A percentile compares a stretch with the other conserved stretches of the same genome.
These are phyloP conservation scores for Zasmidium citrigriseum DNA, from an alignment of 2,329 filamentous ascomycete species.

Conservation along the genomic window DNA sequence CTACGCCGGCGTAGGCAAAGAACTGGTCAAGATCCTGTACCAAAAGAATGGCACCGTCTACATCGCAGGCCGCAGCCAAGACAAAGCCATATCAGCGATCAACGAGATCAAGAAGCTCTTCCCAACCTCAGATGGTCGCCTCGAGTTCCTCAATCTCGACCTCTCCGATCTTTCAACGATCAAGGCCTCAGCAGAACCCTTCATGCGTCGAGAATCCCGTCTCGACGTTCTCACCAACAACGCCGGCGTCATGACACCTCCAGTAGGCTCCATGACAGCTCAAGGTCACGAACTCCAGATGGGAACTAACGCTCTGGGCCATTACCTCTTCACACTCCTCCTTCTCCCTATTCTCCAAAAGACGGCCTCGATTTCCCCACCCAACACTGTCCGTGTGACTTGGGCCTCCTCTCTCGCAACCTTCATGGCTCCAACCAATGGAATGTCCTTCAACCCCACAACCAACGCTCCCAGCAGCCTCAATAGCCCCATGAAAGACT, in stretches of 20 bases:
- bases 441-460: constrained; percentile 48
- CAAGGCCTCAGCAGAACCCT: constrained; percentile 35
- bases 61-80: constrained; percentile 51
- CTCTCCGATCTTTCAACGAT: constrained; percentile 35
- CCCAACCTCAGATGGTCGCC: constrained; percentile 40
- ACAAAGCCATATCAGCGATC: constrained; percentile 50
- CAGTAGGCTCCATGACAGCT: constrained; percentile 34
- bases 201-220: constrained; percentile 34
- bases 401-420: constrained; percentile 35
- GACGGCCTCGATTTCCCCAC: constrained; percentile 26
- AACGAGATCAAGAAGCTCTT: constrained; percentile 40
- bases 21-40: constrained; percentile 58
- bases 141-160: constrained; percentile 51
- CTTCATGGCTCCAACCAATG: constrained; percentile 43
- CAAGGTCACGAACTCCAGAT: constrained; percentile 38
- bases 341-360: constrained; percentile 27
- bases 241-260: constrained; percentile 30
- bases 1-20: constrained; percentile 52
- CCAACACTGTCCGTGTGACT: constrained; percentile 33
- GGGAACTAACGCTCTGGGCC: constrained; percentile 38
- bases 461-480: constrained; percentile 21
- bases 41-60: constrained; percentile 56
- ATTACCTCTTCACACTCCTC: constrained; percentile 32
- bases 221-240: constrained; percentile 14
- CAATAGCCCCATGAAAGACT: constrained; percentile 22